These are phyloP conservation scores for Starmerella kuoi DNA, from an alignment of 805 yeast species.

Conservation along the genomic window DNA sequence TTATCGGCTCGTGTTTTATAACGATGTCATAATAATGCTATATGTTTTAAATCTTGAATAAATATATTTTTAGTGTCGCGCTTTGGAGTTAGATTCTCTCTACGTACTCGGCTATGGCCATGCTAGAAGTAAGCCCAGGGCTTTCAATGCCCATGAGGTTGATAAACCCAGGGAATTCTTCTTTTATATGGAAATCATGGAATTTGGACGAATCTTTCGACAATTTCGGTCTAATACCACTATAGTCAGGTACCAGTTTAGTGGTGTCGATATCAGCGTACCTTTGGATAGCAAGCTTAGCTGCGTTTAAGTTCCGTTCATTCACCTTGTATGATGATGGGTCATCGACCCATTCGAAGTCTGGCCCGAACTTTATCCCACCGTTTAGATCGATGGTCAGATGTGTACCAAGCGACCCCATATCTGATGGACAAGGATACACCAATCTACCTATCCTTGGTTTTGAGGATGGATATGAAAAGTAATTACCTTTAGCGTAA, in stretches of 20 bases:
- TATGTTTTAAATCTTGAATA: too few relatives aligned
- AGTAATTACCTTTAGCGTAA: conserved; percentile 82
- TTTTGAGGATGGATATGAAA: conserved; percentile 38
- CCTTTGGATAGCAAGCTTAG: conserved; percentile 45
- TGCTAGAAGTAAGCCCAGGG: conserved; percentile 74
- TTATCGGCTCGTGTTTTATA: too few relatives aligned
- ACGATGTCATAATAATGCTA: too few relatives aligned
- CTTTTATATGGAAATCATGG: conserved; percentile 60
- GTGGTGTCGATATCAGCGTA: conserved; percentile 45
- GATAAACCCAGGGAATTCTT: conserved; percentile 68
- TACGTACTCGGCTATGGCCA: conserved; percentile 76
- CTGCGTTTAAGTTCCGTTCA: conserved; percentile 38
- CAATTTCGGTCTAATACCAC: conserved; percentile 79
- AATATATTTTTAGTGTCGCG: too few relatives aligned
- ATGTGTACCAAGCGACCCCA: conserved; percentile 75
- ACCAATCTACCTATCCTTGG: conserved; percentile 46
- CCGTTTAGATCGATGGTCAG: conserved; percentile 75
- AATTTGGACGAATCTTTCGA: conserved; percentile 37
- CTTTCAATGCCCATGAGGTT: conserved; percentile 77
- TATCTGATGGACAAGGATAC: conserved; percentile 71
- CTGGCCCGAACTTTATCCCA: conserved; percentile 75
- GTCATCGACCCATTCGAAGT: conserved; percentile 59
- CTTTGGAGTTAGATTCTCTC: conserved; percentile 19
- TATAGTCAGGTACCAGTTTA: conserved; percentile 52
- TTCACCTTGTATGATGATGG: conserved; percentile 27